These are phyloP conservation scores for Aspergillus wentii DNA, from an alignment of 495 filamentous ascomycete species.

Conservation along the genomic window DNA sequence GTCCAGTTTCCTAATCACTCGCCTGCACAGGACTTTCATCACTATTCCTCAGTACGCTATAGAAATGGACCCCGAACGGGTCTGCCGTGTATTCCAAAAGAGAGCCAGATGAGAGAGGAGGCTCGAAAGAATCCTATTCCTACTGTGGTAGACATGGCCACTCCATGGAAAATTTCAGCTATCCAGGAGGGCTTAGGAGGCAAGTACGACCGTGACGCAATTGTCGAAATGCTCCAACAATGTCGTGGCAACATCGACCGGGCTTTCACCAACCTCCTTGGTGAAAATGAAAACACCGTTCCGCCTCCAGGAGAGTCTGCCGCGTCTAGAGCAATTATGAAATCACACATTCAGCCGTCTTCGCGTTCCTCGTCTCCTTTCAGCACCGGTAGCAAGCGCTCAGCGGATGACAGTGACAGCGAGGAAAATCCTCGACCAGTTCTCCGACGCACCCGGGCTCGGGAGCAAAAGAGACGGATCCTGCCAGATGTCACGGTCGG, in stretches of 20 bases:
- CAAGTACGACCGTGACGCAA: slow-evolving; percentile 46
- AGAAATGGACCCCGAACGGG: slow-evolving; percentile 56
- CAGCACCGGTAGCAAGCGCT: slow-evolving; percentile 46
- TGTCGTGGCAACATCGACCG: slow-evolving; percentile 56
- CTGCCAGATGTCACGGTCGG: slow-evolving; percentile 44
- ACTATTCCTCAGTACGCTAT: slow-evolving; percentile 70
- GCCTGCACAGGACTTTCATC: slow-evolving; percentile 56
- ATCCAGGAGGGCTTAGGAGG: slow-evolving; percentile 55
- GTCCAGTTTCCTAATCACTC: slow-evolving; percentile 1
- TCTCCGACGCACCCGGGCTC: slow-evolving; percentile 23
- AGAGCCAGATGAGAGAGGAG: slow-evolving; percentile 13
- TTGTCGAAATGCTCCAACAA: slow-evolving; percentile 54
- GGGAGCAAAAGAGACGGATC: slow-evolving; percentile 31
- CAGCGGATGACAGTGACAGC: slow-evolving; percentile 40
- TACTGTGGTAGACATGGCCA: slow-evolving; percentile 18
- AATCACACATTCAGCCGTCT: slow-evolving; percentile 29
- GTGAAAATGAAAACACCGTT: slow-evolving; percentile 16
- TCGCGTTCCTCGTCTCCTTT: slow-evolving; percentile 42
- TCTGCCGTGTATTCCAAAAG: slow-evolving; percentile 36
- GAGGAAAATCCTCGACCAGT: slow-evolving; percentile 30
- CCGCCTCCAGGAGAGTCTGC: slow-evolving; percentile 18
- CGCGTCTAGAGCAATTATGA: slow-evolving; percentile 24
- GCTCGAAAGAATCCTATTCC: slow-evolving; percentile 1
- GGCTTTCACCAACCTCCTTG: slow-evolving; percentile 55
- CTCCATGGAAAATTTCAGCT: slow-evolving; percentile 59